phyloP scores from a whole-genome alignment of 768 basidiomycete species.

The Plicaturopsis crispa region DNA sequence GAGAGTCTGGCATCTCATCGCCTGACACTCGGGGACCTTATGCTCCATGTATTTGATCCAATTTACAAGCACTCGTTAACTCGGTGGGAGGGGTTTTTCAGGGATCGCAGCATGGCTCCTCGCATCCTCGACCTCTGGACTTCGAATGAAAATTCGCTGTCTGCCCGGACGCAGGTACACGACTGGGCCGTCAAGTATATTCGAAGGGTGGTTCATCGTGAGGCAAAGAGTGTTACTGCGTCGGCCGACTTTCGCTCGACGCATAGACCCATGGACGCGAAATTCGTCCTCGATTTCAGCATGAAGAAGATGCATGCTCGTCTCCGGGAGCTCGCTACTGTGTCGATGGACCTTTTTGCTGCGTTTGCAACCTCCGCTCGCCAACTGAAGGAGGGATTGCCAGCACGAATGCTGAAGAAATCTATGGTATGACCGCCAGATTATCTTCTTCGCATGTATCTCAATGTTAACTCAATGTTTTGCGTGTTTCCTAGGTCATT shows the following conservation, averaged over 20 bases:
- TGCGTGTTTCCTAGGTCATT: too few relatives aligned
- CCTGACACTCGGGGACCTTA: conserved; percentile 11
- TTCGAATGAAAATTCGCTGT: conserved; percentile 11
- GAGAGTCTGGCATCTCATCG: conserved; percentile 4
- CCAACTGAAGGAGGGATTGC: too few relatives aligned
- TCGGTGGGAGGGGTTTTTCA: conserved; percentile 20
- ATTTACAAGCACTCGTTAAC: conserved; percentile 7
- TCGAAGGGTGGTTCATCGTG: conserved; percentile 4
- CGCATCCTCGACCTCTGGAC: conserved; percentile 20
- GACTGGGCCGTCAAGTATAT: conserved; percentile 19
- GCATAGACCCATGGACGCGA: not conserved
- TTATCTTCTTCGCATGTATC: too few relatives aligned
- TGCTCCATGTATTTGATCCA: conserved; percentile 21
- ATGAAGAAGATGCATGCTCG: not conserved
- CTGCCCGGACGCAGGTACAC: conserved; percentile 8
- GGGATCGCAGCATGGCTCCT: conserved; percentile 1
- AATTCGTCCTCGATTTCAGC: not conserved
- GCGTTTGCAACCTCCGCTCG: conserved; percentile 18
- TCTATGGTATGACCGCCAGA: too few relatives aligned
- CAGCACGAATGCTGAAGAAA: too few relatives aligned
- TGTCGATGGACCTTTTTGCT: conserved; percentile 7
- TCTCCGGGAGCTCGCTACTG: conserved; percentile 5
- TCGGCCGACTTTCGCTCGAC: conserved; percentile 11
- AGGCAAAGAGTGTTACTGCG: conserved; percentile 14
- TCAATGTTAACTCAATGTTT: too few relatives aligned